phyloP scores from a whole-genome alignment of 352 stramenopile species.

The Phytophthora crassamura region DNA sequence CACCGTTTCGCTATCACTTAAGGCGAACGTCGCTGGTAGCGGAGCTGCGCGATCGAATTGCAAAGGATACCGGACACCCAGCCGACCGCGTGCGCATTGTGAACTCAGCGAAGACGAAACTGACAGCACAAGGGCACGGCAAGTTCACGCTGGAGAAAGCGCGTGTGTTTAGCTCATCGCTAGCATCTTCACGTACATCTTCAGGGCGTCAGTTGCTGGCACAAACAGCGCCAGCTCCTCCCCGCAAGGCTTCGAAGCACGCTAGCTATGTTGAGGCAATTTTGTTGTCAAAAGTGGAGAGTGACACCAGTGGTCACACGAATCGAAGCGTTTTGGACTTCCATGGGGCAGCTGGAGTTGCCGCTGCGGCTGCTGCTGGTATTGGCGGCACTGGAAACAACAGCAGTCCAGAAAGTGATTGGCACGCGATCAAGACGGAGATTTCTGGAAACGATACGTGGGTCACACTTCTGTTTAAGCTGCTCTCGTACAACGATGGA shows the following conservation, averaged over 20 bases:
- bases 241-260: constrained; percentile 34
- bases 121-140: constrained; percentile 69
- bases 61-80: constrained; percentile 68
- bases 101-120: constrained; percentile 74
- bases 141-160: constrained; percentile 79
- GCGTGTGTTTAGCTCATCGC: constrained; percentile 46
- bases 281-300: constrained; percentile 69
- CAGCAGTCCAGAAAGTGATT: constrained; percentile 63
- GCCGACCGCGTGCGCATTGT: constrained; percentile 71
- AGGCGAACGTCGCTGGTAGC: constrained; percentile 61
- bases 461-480: constrained; percentile 52
- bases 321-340: constrained; percentile 54
- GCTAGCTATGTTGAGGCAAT: constrained; percentile 61
- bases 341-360: constrained; percentile 35
- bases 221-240: constrained; percentile 35
- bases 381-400: constrained; percentile 44
- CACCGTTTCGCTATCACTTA: constrained; percentile 70
- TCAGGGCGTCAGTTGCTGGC: constrained; percentile 31
- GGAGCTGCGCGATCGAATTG: constrained; percentile 69
- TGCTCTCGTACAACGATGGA: constrained; percentile 52
- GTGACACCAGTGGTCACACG: constrained; percentile 62
- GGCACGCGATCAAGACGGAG: constrained; percentile 71
- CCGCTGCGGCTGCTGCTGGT: constrained; percentile 32
- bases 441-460: constrained; percentile 57
- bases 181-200: constrained; percentile 19